Evolutionary conservation across 331 rosid species (phyloP).

Genomic region (Prunus yedoensis): DNA sequence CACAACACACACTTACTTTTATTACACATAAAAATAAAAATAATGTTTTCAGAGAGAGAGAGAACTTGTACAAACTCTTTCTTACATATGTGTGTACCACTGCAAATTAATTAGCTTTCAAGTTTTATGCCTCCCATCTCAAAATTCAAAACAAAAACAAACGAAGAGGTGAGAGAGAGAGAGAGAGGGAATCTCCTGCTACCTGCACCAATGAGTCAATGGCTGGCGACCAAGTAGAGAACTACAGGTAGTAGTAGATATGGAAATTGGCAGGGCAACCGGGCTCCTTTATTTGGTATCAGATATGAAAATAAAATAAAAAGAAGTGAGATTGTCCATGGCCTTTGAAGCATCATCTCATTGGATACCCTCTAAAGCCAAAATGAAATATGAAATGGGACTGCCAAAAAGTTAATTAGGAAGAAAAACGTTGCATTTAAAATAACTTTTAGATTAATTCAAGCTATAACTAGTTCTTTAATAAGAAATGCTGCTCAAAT

Average conservation of each 20-base stretch:
- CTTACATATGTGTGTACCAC: background rate
- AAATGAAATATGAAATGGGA: too few relatives aligned
- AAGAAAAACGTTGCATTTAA: background rate
- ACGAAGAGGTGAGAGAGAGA: too few relatives aligned
- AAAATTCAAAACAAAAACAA: too few relatives aligned
- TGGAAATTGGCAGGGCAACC: too few relatives aligned
- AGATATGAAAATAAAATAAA: background rate
- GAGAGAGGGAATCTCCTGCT: background rate
- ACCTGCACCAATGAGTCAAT: background rate
- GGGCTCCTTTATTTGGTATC: background rate
- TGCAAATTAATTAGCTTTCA: background rate
- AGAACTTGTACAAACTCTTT: background rate
- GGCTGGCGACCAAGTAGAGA: too few relatives aligned
- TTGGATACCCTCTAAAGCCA: too few relatives aligned
- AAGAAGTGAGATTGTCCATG: background rate
- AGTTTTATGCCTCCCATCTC: background rate
- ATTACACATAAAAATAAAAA: background rate
- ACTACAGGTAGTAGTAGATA: too few relatives aligned
- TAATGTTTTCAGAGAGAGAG: background rate
- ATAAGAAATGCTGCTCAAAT: too few relatives aligned
- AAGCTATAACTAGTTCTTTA: too few relatives aligned
- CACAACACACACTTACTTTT: background rate
- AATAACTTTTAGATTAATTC: background rate
- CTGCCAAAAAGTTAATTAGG: too few relatives aligned
- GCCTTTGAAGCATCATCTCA: too few relatives aligned